phyloP scores from a whole-genome alignment of 164 flowering plant species.

The Magnolia kwangsiensis region DNA sequence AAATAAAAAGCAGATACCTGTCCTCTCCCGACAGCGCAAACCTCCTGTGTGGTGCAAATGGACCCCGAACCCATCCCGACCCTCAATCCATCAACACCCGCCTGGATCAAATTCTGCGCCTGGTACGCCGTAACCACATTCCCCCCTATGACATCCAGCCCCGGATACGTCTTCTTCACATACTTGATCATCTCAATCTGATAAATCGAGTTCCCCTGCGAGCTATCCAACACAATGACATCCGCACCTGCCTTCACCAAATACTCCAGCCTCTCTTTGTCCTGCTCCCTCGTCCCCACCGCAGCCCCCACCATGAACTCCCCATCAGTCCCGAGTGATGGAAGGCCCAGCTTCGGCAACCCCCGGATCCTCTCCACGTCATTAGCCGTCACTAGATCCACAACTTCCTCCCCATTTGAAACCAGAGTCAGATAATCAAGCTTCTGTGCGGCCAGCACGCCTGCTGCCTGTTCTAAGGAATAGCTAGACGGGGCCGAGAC shows the following conservation, averaged over 20 bases:
- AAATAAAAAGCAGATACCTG: slow-evolving; percentile 47
- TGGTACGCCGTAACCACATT: slow-evolving; percentile 80
- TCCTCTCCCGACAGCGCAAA: slow-evolving; percentile 93
- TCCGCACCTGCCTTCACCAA: slow-evolving; percentile 77
- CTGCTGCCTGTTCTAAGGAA: slow-evolving; percentile 53
- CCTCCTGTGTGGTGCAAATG: slow-evolving; percentile 95
- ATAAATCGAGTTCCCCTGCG: slow-evolving; percentile 87
- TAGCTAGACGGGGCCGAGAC: slow-evolving; percentile 33
- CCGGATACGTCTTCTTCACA: slow-evolving; percentile 58
- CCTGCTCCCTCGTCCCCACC: slow-evolving; percentile 76
- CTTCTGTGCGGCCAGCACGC: slow-evolving; percentile 32
- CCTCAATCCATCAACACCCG: slow-evolving; percentile 86
- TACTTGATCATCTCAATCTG: slow-evolving; percentile 90
- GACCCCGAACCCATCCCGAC: slow-evolving; percentile 99
- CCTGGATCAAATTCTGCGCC: slow-evolving; percentile 79
- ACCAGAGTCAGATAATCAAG: slow-evolving; percentile 49
- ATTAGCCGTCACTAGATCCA: slow-evolving; percentile 50
- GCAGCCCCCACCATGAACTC: slow-evolving; percentile 80
- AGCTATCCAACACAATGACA: slow-evolving; percentile 84
- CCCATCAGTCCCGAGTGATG: slow-evolving; percentile 68
- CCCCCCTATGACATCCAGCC: slow-evolving; percentile 85
- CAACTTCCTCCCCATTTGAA: slow-evolving; percentile 41
- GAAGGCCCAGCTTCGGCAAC: slow-evolving; percentile 56
- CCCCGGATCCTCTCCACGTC: slow-evolving; percentile 65
- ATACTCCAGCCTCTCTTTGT: slow-evolving; percentile 81